Conservation (phyloP, 2,329 filamentous ascomycete species). For the Delphinella strobiligena region DNA sequence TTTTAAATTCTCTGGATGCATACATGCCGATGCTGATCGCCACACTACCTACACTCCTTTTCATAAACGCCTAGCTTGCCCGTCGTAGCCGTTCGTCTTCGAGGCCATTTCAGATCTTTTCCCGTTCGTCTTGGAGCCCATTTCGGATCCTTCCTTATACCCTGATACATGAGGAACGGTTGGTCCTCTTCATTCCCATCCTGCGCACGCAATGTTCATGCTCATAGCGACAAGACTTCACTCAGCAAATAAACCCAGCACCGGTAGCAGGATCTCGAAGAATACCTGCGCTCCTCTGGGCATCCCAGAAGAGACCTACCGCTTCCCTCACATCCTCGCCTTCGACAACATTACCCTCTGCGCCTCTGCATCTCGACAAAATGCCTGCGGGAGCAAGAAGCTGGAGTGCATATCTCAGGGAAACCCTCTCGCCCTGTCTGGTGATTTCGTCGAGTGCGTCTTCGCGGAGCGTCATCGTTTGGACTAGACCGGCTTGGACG, state of each 20-base stretch:
- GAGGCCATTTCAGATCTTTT: no score
- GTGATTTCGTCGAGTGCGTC: constrained; percentile 78
- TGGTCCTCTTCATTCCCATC: no score
- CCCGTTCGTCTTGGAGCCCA: no score
- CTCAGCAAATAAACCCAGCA: constrained; percentile 21
- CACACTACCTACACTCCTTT: no score
- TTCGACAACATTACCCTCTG: constrained; percentile 26
- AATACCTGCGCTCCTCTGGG: constrained; percentile 32
- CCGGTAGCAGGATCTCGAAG: constrained; percentile 16
- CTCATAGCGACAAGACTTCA: not conserved
- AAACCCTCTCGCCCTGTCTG: constrained; percentile 77
- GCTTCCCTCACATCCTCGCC: constrained; percentile 45
- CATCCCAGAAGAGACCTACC: constrained; percentile 35
- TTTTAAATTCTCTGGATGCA: no score
- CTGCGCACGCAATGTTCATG: no score
- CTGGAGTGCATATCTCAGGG: constrained; percentile 85
- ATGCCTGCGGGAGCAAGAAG: constrained; percentile 83
- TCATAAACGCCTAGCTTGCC: no score
- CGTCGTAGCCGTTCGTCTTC: no score
- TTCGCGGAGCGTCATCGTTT: constrained; percentile 61
- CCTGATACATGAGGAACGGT: no score
- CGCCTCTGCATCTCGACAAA: constrained; percentile 59
- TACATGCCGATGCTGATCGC: no score
- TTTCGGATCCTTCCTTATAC: no score
- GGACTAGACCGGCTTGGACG: constrained; percentile 50